A percentile compares a stretch with the other conserved stretches of the same genome.
Evolutionary conservation across 1,139 yeast genomes (phyloP).

Genomic region (Protomyces lactucae-debilis): DNA sequence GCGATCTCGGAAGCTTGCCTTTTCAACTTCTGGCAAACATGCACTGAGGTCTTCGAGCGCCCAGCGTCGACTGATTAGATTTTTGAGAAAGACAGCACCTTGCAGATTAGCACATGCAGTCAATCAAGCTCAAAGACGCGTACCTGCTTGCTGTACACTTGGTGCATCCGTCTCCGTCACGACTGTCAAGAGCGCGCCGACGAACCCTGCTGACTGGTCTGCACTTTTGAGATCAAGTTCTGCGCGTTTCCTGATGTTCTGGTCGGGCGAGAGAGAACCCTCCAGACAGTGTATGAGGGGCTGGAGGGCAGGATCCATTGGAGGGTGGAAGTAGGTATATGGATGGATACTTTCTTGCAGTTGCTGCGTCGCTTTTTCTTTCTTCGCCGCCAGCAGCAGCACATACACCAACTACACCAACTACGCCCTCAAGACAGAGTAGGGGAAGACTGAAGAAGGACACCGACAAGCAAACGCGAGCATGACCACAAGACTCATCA

Average conservation of each 20-base stretch:
- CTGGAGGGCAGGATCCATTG: conserved; percentile 19
- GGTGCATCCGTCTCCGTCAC: conserved; percentile 42
- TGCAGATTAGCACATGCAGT: conserved; percentile 37
- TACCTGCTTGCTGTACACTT: conserved; percentile 34
- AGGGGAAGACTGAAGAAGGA: no score
- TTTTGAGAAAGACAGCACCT: conserved; percentile 83
- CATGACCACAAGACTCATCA: neutral
- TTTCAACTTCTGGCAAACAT: conserved; percentile 61
- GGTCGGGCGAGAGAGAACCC: conserved; percentile 72
- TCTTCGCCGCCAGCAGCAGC: neutral
- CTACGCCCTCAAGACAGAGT: no score
- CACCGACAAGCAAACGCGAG: no score
- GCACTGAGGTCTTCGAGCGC: conserved; percentile 32
- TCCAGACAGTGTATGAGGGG: conserved; percentile 55
- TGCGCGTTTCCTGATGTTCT: conserved; percentile 47
- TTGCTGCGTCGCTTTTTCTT: neutral
- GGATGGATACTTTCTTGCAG: neutral
- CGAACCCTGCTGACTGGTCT: conserved; percentile 54
- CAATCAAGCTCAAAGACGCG: neutral
- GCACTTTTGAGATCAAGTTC: conserved; percentile 21
- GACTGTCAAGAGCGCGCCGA: conserved; percentile 78
- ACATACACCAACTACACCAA: neutral
- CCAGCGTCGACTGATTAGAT: conserved; percentile 68
- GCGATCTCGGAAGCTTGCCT: conserved; percentile 62
- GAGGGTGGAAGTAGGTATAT: neutral